These are phyloP conservation scores for Krasilnikovozyma curviuscula DNA, from an alignment of 768 basidiomycete genomes.

Conservation along the genomic window DNA sequence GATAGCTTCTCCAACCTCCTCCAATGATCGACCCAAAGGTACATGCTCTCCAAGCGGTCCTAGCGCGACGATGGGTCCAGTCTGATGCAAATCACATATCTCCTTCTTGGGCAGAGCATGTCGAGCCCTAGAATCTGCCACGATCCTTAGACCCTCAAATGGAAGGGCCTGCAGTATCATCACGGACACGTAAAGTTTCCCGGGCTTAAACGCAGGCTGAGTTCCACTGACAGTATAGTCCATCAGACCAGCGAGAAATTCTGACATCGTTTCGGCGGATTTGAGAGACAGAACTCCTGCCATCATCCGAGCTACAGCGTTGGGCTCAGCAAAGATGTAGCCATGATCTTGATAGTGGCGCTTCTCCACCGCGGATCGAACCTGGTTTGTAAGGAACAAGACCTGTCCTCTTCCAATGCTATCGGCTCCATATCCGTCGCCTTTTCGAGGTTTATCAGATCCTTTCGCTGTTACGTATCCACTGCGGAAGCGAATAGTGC, in stretches of 20 bases:
- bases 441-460: too few species aligned
- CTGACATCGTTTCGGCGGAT: slow-evolving; percentile 18
- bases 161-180: slow-evolving; percentile 26
- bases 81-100: slow-evolving; percentile 15
- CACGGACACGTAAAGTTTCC: slow-evolving; percentile 22
- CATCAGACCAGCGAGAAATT: slow-evolving; percentile 21
- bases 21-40: slow-evolving; percentile 17
- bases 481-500: slow-evolving; percentile 21
- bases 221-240: slow-evolving; percentile 20
- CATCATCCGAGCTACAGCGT: slow-evolving; percentile 21
- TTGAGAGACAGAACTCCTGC: slow-evolving; percentile 23
- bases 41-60: slow-evolving; percentile 13
- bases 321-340: slow-evolving; percentile 25
- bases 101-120: slow-evolving; percentile 24
- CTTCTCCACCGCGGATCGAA: slow-evolving; percentile 18
- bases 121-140: slow-evolving; percentile 20
- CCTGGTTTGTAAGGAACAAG: slow-evolving; percentile 24
- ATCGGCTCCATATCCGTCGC: too few species aligned
- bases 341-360: slow-evolving; percentile 20
- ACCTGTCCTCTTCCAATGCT: slow-evolving; percentile 27
- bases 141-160: slow-evolving; percentile 25
- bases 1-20: slow-evolving; percentile 25
- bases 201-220: slow-evolving; percentile 16
- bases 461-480: slow-evolving; percentile 10
- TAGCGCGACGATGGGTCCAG: slow-evolving; percentile 1